Percentiles rank a stretch among this genome's conserved stretches.
Evolutionary conservation across 148 eudicot genomes (phyloP).

Genomic region (Vaccinium corymbosum): DNA sequence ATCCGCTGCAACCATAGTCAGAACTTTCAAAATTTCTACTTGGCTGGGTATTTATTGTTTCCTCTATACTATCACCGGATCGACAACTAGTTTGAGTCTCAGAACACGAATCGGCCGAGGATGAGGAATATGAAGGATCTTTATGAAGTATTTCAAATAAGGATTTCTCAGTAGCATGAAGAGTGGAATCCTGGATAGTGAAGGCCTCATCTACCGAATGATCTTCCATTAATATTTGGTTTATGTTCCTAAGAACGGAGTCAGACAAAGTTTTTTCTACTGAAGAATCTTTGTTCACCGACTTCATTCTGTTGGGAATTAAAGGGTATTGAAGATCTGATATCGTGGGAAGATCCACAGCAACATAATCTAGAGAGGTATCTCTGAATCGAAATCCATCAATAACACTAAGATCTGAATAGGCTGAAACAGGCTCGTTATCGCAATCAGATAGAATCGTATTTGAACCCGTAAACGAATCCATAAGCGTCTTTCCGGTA

Average conservation of each 20-base stretch:
- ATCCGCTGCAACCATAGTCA: conserved; percentile 28
- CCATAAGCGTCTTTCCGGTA: not conserved
- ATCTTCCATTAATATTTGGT: conserved; percentile 18
- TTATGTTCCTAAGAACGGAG: conserved; percentile 13
- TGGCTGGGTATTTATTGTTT: conserved; percentile 26
- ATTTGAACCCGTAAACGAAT: not conserved
- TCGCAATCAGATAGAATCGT: not conserved
- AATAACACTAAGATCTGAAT: not conserved
- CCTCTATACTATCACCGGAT: not conserved
- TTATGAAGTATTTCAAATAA: conserved; percentile 19
- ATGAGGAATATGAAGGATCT: not conserved
- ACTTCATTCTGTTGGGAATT: not conserved
- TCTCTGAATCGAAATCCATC: not conserved
- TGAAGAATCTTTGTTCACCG: not conserved
- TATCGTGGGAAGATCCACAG: not conserved
- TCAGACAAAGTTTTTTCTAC: not conserved
- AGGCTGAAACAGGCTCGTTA: not conserved
- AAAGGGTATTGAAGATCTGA: not conserved
- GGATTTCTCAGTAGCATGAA: conserved; percentile 23
- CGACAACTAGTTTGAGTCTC: not conserved
- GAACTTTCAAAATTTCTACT: conserved; percentile 14
- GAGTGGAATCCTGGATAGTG: conserved; percentile 16
- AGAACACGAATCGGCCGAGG: conserved; percentile 3
- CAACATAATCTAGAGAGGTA: not conserved
- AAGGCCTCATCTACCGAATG: not conserved